Base-by-base conservation (phyloP, 1,284 basidiomycete genomes). In the Moesziomyces parantarcticus region DNA sequence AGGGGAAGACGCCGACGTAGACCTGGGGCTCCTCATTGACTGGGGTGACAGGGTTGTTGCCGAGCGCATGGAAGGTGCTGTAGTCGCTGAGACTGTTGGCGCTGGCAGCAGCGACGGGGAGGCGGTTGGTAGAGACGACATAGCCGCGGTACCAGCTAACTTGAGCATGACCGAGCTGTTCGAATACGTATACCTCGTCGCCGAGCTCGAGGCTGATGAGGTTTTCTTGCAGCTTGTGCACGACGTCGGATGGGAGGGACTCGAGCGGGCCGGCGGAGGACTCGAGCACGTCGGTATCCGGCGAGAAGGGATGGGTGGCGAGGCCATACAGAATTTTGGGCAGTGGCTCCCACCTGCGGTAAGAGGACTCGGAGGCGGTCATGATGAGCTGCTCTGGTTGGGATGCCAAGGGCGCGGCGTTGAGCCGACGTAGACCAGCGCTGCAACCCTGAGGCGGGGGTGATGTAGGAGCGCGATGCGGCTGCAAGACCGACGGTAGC, bases 1-100 rank as follows among this genome's bases (percentile, higher is more conserved):
- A 91, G 1, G 95, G 95, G 82, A 98, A 98, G 75, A 98, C 95
- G 59, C 95, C 96, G 60, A 98, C 93, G 83, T 93, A 92, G 41
- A 98, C 94, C 77, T 95, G 92, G 0, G 87, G 87, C 71, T 87
- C 87, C 8, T 86, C 86, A 18, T 59, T 60, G 45, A 57, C 32
- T n/a, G 65, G 44, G 25, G 64, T 39, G 13, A 14, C 46, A 20
- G 20, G 21, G 18, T 58, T 48, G 43, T 62, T 59, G 22, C 53
- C 57, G 1, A 74, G 46, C 16, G 56, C 62, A n/a, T 73, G 68
- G 36, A 76, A 69, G 39, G 73, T 55, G 61, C 65, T 72, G 46
- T 77, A 71, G 44, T 80, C 76, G 48, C 71, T 75, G 18, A 77
- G 58, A 66, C 77, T 67, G 65, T 88, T 88, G 74, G 87, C 79